These are phyloP conservation scores for Albophoma yamanashiensis DNA, from an alignment of 2,329 filamentous ascomycete species.

Conservation along the genomic window DNA sequence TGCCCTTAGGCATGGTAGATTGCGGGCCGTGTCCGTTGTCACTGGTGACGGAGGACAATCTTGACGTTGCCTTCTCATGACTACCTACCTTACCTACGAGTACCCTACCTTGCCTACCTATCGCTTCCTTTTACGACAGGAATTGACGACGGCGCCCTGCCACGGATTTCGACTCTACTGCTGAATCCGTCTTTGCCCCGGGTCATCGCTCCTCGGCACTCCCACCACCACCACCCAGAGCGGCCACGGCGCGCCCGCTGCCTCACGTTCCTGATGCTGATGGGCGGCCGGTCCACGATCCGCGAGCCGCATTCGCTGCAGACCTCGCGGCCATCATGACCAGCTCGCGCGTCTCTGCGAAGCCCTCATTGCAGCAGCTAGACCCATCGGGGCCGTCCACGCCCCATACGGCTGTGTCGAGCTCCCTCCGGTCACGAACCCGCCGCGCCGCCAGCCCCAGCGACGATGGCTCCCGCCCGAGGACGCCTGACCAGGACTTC, in stretches of 20 bases:
- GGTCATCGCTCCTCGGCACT: neutral
- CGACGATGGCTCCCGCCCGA: conserved; percentile 20
- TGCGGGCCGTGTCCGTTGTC: neutral
- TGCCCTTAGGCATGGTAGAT: no score
- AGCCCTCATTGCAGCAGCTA: conserved; percentile 25
- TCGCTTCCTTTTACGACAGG: neutral
- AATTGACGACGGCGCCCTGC: neutral
- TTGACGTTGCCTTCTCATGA: neutral
- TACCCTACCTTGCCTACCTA: neutral
- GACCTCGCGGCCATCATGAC: conserved; percentile 25
- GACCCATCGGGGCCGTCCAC: conserved; percentile 35
- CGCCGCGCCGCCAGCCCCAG: conserved; percentile 29
- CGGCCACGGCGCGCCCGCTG: neutral
- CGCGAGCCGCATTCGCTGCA: conserved; percentile 19
- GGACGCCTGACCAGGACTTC: conserved; percentile 8
- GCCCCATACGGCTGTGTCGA: conserved; percentile 28
- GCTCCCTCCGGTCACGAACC: conserved; percentile 37
- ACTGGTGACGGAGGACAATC: neutral
- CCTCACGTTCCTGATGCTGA: conserved; percentile 20
- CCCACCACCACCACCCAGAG: neutral
- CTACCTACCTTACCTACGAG: neutral
- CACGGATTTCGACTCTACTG: neutral
- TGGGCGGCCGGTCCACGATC: conserved; percentile 8
- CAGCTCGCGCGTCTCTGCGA: conserved; percentile 18
- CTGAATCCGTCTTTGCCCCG: neutral